A percentile compares a stretch with the other conserved stretches of the same genome.
phyloP scores from a whole-genome alignment of 176 grass and related monocot species.

The Calamus simplicifolius region DNA sequence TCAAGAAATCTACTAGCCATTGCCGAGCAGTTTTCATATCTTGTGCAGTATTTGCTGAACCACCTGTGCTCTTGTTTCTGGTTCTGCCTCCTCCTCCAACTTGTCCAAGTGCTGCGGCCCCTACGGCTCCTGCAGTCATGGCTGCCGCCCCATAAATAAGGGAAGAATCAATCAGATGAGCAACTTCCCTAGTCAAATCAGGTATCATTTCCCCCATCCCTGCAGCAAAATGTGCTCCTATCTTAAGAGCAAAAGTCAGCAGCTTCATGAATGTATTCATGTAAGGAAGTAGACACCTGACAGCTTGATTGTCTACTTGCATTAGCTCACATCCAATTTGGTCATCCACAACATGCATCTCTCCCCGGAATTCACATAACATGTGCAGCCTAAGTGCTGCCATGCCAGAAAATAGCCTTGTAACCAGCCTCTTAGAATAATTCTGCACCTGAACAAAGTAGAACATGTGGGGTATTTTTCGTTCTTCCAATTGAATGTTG shows the following conservation, averaged over 20 bases:
- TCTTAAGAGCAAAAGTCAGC: slow-evolving; percentile 81
- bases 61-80: slow-evolving; percentile 12
- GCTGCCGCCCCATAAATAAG: slow-evolving; percentile 35
- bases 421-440: slow-evolving; percentile 54
- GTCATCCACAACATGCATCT: slow-evolving; percentile 89
- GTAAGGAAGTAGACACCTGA: slow-evolving; percentile 71
- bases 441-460: slow-evolving; percentile 64
- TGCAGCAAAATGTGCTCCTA: slow-evolving; percentile 61
- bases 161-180: slow-evolving; percentile 58
- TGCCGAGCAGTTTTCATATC: slow-evolving; percentile 60
- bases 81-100: background rate
- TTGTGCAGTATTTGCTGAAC: slow-evolving; percentile 36
- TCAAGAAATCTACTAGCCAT: slow-evolving; percentile 91
- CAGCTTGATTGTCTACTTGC: slow-evolving; percentile 64
- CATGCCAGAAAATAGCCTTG: slow-evolving; percentile 67
- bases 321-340: slow-evolving; percentile 75
- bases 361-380: slow-evolving; percentile 68
- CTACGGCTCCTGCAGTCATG: slow-evolving; percentile 51
- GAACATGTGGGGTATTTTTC: slow-evolving; percentile 79
- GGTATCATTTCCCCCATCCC: slow-evolving; percentile 97
- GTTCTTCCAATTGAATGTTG: slow-evolving; percentile 65
- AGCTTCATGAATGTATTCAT: slow-evolving; percentile 86
- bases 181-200: slow-evolving; percentile 66
- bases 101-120: slow-evolving; percentile 12
- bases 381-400: slow-evolving; percentile 63